Evolutionary conservation across 805 yeast species (phyloP), one percentile per base, ranked within the genome.

Genomic region (Wickerhamomyces strasburgensis): DNA sequence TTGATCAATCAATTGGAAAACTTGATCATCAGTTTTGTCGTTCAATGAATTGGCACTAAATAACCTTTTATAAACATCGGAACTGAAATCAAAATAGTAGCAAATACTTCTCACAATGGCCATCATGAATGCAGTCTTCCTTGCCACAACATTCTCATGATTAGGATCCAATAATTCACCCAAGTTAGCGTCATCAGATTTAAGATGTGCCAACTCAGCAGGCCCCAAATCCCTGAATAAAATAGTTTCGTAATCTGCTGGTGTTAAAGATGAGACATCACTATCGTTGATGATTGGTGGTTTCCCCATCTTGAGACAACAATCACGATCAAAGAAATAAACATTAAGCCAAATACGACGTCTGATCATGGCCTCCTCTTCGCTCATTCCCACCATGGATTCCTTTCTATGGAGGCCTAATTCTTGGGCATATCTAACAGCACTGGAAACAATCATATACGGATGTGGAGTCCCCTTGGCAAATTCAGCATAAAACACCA

Each of bases 331-430:
- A 13, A 62, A 38, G n/a, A 59, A 41, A 45, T 66, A 73, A 32
- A 78, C 66, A 13, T 59, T 44, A 65, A 75, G 68, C 75, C 80
- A 79, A 16, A 78, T 37, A 9, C 56, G 43, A 17, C 70, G 52
- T 16, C 75, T 62, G 4, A 54, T 49, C 3, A 53, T 44, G 1
- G 58, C 55, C 29, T 75, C 79, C 5, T 50, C 56, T 0, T 49
- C 45, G 0, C 61, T 27, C 14, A 73, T 41, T 2, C 67, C 62
- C 4, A 54, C 46, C 35, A 66, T 64, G 2, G 68, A 48, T 31
- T 75, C 81, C 4, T 55, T 56, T 35, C 77, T 58, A 44, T 80
- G 75, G 6, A 82, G 58, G 0, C 84, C 84, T 50, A 77, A 47
- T 27, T 74, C 79, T 32, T 69, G 72, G 0, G 81, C 81, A 43